Evolutionary conservation across 73 alveolate species (phyloP), one percentile per base, ranked within the genome.

Genomic region (Paramecium sexaurelia): DNA sequence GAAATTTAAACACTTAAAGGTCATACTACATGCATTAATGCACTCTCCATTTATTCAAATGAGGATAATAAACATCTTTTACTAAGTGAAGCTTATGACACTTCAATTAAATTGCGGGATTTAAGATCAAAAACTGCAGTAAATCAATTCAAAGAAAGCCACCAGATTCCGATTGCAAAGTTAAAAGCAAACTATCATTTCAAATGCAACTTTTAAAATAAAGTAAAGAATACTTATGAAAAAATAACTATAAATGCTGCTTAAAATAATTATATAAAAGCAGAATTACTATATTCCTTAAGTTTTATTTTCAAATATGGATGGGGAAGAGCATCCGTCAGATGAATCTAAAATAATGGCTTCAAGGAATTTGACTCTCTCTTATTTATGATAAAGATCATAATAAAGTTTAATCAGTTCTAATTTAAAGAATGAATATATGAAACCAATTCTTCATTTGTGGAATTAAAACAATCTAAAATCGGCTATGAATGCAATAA

Each of bases 1-100:
- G 93, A 68, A 69, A 39, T 40, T 39, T 69, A 68, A 33, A 88
- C 94, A 22, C 43, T 88, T 7, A 88, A 88, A 43, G 94, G 94
- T 10, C 94, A 69, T 27, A 51, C 61, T 11, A 87, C 85, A 13
- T 55, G 84, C 17, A 43, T 69, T 1, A 88, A 71, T 45, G 4
- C 94, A 1, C 45, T 88, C n/a, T 75, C 78, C 2, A 71, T 68
- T 20, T 88, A 43, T 88, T 69, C 89, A 5, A 41, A 19, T 41
- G 89, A 88, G 41, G 91, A 88, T 22, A 20, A 88, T 68, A 88
- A 68, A 20, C 24, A 67, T 43, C 41, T 88, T n/a, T 61, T 87
- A 17, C 26, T 87, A 6, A 41, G 75, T 35, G 92, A 87, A 24
- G 78, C 92, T 15, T 57, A 56, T 19, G 92, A 85, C 20, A 85